These are phyloP conservation scores for Aureobasidium sp. DNA, from an alignment of 2,329 filamentous ascomycete genomes.

Conservation along the genomic window DNA sequence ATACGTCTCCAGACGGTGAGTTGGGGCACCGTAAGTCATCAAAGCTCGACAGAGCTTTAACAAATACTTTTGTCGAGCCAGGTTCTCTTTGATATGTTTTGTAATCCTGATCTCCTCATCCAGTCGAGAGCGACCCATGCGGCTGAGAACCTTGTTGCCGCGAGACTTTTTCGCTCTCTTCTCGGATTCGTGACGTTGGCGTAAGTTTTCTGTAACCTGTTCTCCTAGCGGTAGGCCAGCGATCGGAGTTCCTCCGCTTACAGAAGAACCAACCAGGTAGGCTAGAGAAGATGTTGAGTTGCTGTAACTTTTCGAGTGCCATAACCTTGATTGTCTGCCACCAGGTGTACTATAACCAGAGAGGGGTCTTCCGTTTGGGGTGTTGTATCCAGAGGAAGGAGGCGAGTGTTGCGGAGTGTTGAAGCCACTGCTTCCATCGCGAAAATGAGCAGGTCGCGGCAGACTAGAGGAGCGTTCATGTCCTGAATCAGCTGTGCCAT, in stretches of 20 bases:
- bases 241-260: constrained; percentile 37
- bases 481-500: constrained; percentile 3
- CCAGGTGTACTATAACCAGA: background rate
- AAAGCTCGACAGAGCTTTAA: constrained; percentile 76
- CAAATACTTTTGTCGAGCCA: constrained; percentile 75
- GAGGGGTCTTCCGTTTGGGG: constrained; percentile 26
- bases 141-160: constrained; percentile 31
- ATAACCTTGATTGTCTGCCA: constrained; percentile 22
- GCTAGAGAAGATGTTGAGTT: constrained; percentile 37
- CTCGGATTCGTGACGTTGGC: constrained; percentile 30
- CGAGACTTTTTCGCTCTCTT: constrained; percentile 25
- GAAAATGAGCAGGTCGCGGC: constrained; percentile 12
- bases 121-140: constrained; percentile 31
- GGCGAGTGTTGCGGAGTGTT: constrained; percentile 34
- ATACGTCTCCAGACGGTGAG: constrained; percentile 85
- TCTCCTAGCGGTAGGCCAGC: constrained; percentile 32
- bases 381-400: constrained; percentile 36
- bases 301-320: constrained; percentile 31
- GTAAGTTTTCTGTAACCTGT: constrained; percentile 36
- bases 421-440: constrained; percentile 18
- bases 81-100: constrained; percentile 58
- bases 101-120: constrained; percentile 53
- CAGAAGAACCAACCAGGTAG: constrained; percentile 38
- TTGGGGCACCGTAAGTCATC: constrained; percentile 87
- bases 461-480: constrained; percentile 16